Evolutionary conservation across 2,329 filamentous ascomycete species (phyloP), one percentile per base, ranked within the genome.

Genomic region (Teratosphaeria gauchensis): DNA sequence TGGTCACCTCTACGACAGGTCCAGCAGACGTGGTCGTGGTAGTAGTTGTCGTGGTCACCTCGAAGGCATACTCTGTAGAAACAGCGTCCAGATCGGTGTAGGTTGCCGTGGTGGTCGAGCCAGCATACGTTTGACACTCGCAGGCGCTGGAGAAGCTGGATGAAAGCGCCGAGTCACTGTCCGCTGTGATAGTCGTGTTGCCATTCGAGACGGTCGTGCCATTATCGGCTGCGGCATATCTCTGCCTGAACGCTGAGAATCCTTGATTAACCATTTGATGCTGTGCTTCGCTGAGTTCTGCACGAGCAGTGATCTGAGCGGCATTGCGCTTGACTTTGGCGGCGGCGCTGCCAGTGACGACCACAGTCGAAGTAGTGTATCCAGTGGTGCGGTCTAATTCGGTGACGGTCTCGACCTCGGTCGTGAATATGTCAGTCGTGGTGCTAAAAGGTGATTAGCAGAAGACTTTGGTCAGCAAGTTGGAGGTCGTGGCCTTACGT

Each of bases 121-220:
- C 63, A 21, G 54, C 60, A 53, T 64, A 66, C 6, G 58, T 60
- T 48, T 68, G 67, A 57, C 70, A 72, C n/a, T 33, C 53, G 58
- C 71, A 73, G 46, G 70, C 71, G 56, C 70, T 72, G 14, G 65
- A 67, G 56, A 72, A 70, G 2, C 66, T 62, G 1, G 65, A 59
- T 11, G 64, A 64, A 42, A 68, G 56, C 11, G 54, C 62, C 1
- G 61, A 48, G 57, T 62, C 62, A 30, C 51, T 58, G 53, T 51
- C 54, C 1, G 42, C 42, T 48, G 42, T 48, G 16, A 48, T 48
- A 19, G 42, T 48, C 3, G 19, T 21, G 16, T 19, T 48, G 16
- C 42, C 42, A 33, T 56, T 54, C 32, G 21, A 33, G 28, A 56
- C 51, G 19, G 59, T 60, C 19, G 58, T 52, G 42, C 58, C 61